Evolutionary conservation across 345 rosid genomes (phyloP).

Genomic region (Tarenaya hassleriana): DNA sequence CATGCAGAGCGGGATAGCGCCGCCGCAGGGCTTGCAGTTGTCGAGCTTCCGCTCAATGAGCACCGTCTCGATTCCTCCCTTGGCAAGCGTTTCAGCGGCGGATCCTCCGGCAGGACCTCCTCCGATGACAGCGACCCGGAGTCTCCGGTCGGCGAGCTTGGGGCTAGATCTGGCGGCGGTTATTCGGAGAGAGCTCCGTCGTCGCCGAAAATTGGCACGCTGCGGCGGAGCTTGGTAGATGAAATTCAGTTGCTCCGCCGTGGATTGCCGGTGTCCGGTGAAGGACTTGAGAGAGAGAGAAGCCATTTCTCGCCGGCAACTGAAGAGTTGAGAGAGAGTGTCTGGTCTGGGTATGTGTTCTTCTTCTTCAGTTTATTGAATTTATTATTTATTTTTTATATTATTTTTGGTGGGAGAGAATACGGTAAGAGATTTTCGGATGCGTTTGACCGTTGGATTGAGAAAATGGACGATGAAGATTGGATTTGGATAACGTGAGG

Average conservation of each 20-base stretch:
- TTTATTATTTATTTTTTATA: not conserved
- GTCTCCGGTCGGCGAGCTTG: slow-evolving; percentile 57
- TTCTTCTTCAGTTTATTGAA: slow-evolving; percentile 6
- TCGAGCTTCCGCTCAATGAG: slow-evolving; percentile 86
- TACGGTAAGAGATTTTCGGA: slow-evolving; percentile 50
- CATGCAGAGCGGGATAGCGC: slow-evolving; percentile 94
- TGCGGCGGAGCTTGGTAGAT: slow-evolving; percentile 20
- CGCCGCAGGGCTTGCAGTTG: slow-evolving; percentile 93
- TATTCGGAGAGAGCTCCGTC: slow-evolving; percentile 25
- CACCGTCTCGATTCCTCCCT: slow-evolving; percentile 81
- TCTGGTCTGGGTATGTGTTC: slow-evolving; percentile 14
- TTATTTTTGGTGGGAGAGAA: slow-evolving; percentile 34
- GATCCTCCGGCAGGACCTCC: slow-evolving; percentile 92
- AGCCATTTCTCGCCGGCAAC: slow-evolving; percentile 41
- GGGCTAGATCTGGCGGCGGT: slow-evolving; percentile 55
- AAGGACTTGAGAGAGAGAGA: slow-evolving; percentile 64
- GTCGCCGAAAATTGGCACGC: slow-evolving; percentile 18
- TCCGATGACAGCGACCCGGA: slow-evolving; percentile 84
- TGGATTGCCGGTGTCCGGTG: slow-evolving; percentile 64
- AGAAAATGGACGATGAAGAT: slow-evolving; percentile 36
- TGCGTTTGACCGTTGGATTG: slow-evolving; percentile 37
- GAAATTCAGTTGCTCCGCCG: slow-evolving; percentile 34
- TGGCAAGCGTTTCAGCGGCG: slow-evolving; percentile 72
- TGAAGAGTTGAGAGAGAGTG: not conserved
- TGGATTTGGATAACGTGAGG: slow-evolving; percentile 44